A percentile compares a stretch with the other conserved stretches of the same genome.
Evolutionary conservation across 2,329 filamentous ascomycete genomes (phyloP).

Genomic region (Fusarium pilosicola): DNA sequence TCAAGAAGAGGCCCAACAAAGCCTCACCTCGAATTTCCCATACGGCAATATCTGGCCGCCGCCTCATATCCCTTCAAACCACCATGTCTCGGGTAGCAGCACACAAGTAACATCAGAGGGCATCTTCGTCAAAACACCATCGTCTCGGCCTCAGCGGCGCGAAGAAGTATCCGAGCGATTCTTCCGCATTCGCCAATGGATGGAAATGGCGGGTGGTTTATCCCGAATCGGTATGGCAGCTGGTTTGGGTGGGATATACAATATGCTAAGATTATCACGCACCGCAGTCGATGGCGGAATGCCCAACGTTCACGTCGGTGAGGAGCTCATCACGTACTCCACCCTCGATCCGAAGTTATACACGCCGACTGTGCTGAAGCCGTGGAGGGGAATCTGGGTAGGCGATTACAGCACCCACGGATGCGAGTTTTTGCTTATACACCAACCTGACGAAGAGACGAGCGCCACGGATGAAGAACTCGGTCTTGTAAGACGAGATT

Average conservation of each 20-base stretch:
- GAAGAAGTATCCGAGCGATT: conserved; percentile 72
- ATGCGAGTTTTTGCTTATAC: conserved; percentile 85
- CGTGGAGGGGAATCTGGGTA: conserved; percentile 91
- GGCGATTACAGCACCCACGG: conserved; percentile 91
- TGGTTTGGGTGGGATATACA: conserved; percentile 31
- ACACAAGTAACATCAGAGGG: conserved; percentile 33
- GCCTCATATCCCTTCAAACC: conserved; percentile 69
- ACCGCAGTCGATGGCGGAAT: conserved; percentile 23
- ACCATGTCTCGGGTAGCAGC: conserved; percentile 58
- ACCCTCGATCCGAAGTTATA: conserved; percentile 81
- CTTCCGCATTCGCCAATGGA: conserved; percentile 82
- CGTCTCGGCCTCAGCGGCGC: conserved; percentile 57
- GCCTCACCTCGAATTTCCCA: conserved; percentile 49
- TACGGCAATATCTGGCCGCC: conserved; percentile 80
- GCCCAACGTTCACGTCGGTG: conserved; percentile 61
- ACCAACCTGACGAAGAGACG: conserved; percentile 70
- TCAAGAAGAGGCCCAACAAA: conserved; percentile 49
- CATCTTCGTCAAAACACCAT: conserved; percentile 40
- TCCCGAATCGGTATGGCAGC: conserved; percentile 44
- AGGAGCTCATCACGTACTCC: conserved; percentile 69
- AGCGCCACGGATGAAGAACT: conserved; percentile 52
- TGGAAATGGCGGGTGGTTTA: conserved; percentile 66
- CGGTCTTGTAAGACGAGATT: conserved; percentile 51
- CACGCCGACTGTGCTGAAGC: conserved; percentile 80
- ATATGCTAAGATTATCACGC: conserved; percentile 30